phyloP scores from a whole-genome alignment of 768 basidiomycete genomes.

The Hydnomerulius pinastri region DNA sequence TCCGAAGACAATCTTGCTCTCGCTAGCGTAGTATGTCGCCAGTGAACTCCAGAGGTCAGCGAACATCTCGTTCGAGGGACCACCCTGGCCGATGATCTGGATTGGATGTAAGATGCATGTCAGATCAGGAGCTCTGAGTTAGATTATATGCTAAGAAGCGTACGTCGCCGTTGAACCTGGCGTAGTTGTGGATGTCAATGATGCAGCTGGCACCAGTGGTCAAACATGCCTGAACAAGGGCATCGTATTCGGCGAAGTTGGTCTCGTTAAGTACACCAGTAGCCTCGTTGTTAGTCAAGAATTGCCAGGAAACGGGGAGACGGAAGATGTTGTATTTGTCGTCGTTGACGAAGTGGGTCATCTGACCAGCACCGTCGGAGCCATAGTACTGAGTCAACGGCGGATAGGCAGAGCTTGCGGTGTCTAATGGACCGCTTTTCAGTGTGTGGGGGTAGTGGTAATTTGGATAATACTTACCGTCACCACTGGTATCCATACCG shows the following conservation, averaged over 20 bases:
- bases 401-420: slow-evolving; percentile 9
- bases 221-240: slow-evolving; percentile 13
- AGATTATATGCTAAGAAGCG: background rate
- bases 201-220: slow-evolving; percentile 9
- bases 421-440: background rate
- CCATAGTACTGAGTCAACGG: slow-evolving; percentile 9
- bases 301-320: slow-evolving; percentile 61
- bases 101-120: background rate
- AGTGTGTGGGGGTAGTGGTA: background rate
- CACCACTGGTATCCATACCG: slow-evolving; percentile 10
- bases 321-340: slow-evolving; percentile 58
- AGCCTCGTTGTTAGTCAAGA: slow-evolving; percentile 39
- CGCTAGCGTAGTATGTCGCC: slow-evolving; percentile 1
- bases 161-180: slow-evolving; percentile 9
- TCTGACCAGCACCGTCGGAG: slow-evolving; percentile 41
- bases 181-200: slow-evolving; percentile 17
- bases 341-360: slow-evolving; percentile 55
- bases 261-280: slow-evolving; percentile 36
- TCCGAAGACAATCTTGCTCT: slow-evolving; percentile 10
- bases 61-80: slow-evolving; percentile 11
- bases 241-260: slow-evolving; percentile 9
- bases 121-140: background rate
- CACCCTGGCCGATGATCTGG: slow-evolving; percentile 18
- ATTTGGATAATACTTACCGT: background rate
- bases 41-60: slow-evolving; percentile 13